phyloP scores from a whole-genome alignment of 2,329 filamentous ascomycete species.

The Botryotinia narcissicola region DNA sequence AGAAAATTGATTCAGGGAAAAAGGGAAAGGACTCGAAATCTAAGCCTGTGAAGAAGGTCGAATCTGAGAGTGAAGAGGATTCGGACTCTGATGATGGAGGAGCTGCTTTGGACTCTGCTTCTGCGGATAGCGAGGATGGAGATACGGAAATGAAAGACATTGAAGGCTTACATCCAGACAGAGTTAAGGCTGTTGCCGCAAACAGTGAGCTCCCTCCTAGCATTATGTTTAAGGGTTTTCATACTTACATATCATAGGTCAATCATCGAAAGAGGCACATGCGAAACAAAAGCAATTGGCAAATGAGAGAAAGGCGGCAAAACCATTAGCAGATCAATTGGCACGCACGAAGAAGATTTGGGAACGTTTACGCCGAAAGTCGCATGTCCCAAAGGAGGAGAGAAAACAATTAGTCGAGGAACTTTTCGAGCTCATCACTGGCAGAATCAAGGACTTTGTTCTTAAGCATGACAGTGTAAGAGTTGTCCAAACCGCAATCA shows the following conservation, averaged over 20 bases:
- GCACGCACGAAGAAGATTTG: conserved; percentile 92
- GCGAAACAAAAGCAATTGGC: conserved; percentile 87
- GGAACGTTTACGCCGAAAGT: conserved; percentile 91
- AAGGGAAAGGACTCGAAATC: conserved; percentile 16
- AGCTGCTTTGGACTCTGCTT: conserved; percentile 36
- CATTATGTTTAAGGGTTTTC: conserved; percentile 40
- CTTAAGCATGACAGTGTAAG: conserved; percentile 98
- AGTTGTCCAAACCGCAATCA: conserved; percentile 93
- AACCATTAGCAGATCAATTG: conserved; percentile 88
- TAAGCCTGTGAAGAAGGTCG: conserved; percentile 35
- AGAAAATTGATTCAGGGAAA: conserved; percentile 40
- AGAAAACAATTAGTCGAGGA: conserved; percentile 83
- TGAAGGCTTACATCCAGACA: conserved; percentile 39
- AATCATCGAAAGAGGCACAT: conserved; percentile 81
- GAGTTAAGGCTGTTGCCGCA: conserved; percentile 36
- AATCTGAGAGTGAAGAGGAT: conserved; percentile 38
- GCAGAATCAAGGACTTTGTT: conserved; percentile 89
- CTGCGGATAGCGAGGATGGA: conserved; percentile 37
- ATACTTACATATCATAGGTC: conserved; percentile 42
- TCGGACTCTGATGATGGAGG: conserved; percentile 41
- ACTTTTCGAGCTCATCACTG: conserved; percentile 87
- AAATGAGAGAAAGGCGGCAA: conserved; percentile 85
- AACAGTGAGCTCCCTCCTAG: conserved; percentile 29
- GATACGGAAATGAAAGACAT: conserved; percentile 39
- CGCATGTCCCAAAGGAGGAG: conserved; percentile 87